phyloP scores from a whole-genome alignment of 2,329 filamentous ascomycete species.

The Macrophomina tecta region DNA sequence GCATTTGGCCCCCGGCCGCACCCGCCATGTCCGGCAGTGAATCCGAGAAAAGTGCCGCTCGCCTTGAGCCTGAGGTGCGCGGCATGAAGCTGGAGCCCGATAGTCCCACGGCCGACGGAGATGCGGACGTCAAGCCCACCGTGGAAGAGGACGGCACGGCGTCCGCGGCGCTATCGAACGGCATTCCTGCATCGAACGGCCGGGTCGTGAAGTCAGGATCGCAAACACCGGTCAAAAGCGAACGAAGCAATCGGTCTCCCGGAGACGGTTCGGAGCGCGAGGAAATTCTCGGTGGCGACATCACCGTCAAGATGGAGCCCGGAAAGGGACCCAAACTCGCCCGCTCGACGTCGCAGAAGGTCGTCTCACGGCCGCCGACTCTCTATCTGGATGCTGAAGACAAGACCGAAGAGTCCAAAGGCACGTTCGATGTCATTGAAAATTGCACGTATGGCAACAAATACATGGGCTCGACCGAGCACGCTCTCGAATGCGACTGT shows the following conservation, averaged over 20 bases:
- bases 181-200: constrained; percentile 31
- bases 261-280: constrained; percentile 51
- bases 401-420: constrained; percentile 75
- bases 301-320: constrained; percentile 67
- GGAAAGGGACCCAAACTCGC: constrained; percentile 73
- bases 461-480: constrained; percentile 87
- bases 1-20: constrained; percentile 23
- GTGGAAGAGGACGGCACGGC: constrained; percentile 34
- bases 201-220: constrained; percentile 30
- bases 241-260: constrained; percentile 44
- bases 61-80: constrained; percentile 51
- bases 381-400: constrained; percentile 80
- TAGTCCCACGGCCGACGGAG: constrained; percentile 32
- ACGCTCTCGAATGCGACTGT: constrained; percentile 95
- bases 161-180: constrained; percentile 33
- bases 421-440: constrained; percentile 79
- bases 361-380: constrained; percentile 64
- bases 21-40: constrained; percentile 48
- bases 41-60: constrained; percentile 41
- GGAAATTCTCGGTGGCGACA: constrained; percentile 64
- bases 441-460: constrained; percentile 92
- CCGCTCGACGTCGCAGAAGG: constrained; percentile 76
- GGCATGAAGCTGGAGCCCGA: constrained; percentile 55
- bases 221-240: constrained; percentile 33
- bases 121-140: constrained; percentile 37